phyloP scores from a whole-genome alignment of 1,284 basidiomycete species.

The Athelia sp. region DNA sequence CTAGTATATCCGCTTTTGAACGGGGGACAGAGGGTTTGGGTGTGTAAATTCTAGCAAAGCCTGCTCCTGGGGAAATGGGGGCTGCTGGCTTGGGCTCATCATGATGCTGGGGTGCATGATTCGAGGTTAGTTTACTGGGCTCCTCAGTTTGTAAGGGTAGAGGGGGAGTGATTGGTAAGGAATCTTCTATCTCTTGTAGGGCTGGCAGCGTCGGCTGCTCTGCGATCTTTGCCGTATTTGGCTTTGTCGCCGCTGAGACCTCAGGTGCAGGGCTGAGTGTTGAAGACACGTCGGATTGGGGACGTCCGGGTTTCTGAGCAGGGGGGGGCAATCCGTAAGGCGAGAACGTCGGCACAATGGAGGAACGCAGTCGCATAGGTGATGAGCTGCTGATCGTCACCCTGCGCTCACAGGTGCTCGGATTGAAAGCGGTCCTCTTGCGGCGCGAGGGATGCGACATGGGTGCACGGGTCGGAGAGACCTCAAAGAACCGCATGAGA shows the following conservation, averaged over 20 bases:
- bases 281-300: neutral
- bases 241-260: too few relatives aligned
- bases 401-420: constrained; percentile 26
- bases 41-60: neutral
- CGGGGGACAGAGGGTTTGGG: neutral
- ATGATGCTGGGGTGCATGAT: neutral
- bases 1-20: constrained; percentile 1
- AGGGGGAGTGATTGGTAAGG: neutral
- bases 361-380: constrained; percentile 28
- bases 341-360: constrained; percentile 15
- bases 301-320: neutral
- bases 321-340: neutral
- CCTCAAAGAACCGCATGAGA: constrained; percentile 32
- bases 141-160: neutral
- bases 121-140: neutral
- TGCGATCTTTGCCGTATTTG: too few relatives aligned
- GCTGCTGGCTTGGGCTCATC: neutral
- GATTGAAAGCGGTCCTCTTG: constrained; percentile 19
- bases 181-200: too few relatives aligned
- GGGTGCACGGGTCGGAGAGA: constrained; percentile 25
- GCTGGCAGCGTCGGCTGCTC: too few relatives aligned
- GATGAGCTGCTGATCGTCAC: constrained; percentile 29
- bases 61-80: neutral
- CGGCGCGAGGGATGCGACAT: constrained; percentile 15
- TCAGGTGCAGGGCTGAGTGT: neutral